Base-by-base conservation (phyloP, 129 eudicot genomes). In the Helianthus tuberosus region DNA sequence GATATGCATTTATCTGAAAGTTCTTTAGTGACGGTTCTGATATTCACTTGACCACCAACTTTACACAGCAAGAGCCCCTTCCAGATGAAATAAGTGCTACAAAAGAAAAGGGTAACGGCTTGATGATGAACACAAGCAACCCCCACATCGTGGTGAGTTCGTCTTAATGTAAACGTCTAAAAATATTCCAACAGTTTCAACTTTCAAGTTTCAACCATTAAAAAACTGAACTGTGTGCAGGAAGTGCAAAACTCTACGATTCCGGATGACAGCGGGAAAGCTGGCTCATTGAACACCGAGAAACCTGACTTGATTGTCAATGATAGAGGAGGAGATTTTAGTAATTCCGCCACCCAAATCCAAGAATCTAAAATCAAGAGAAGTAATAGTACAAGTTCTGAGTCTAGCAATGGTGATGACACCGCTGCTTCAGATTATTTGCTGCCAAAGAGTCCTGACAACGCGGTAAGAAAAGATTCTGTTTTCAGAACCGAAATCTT, bases 401-500 rank as follows among this genome's bases (percentile, higher is more conserved):
- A 79, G 11, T 79, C 82, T 46, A 72, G 74, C 68, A 64, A 72
- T 13, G 78, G 69, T 9, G 78, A 79, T 17, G 77, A 6, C 73
- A n/a, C 61, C 25, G 14, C 77, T 64, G 74, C 73, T 8, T 52
- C 78, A 7, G 82, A 79, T 57, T 44, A 35, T 72, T 58, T 79
- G 52, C 49, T 79, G 20, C 76, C 53, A 47, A 79, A 71, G 73
- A 64, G 41, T 72, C 73, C 82, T 0, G 49, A 66, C 74, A 78
- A 64, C 13, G 49, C 4, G 69, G 83, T 79, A 72, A 72, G 67
- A 64, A 20, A 74, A 77, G n/a, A 29, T 66, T 25, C 25, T 2
- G 50, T 71, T 39, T 17, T 11, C 3, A 54, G 44, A 54, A 38
- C 6, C 36, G 6, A 6, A 35, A 35, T 62, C 66, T 6, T 54